Percentiles rank a stretch among this genome's conserved stretches.
phyloP scores from a whole-genome alignment of 2,329 filamentous ascomycete species.

The Fusarium robinianum region DNA sequence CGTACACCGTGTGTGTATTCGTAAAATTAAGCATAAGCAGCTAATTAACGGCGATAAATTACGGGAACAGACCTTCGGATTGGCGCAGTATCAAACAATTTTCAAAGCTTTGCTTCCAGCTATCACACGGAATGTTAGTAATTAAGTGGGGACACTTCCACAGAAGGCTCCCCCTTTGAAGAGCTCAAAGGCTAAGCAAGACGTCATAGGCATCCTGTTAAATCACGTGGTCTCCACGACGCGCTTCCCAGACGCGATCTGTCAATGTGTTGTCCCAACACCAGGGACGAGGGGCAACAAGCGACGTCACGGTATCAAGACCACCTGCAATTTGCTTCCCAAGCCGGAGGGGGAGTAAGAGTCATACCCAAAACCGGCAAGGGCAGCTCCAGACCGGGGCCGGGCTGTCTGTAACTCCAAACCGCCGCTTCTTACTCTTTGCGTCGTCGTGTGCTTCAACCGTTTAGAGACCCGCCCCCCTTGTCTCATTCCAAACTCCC shows the following conservation, averaged over 20 bases:
- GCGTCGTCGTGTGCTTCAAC: conserved; percentile 16
- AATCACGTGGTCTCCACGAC: conserved; percentile 19
- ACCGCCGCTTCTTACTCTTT: conserved; percentile 5
- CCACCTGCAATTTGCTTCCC: conserved; percentile 3
- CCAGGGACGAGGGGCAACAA: conserved; percentile 13
- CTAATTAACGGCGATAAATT: no score
- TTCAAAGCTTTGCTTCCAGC: no score
- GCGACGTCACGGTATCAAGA: conserved; percentile 28
- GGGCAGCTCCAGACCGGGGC: conserved; percentile 14
- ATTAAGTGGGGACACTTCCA: no score
- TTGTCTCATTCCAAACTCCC: conserved; percentile 18
- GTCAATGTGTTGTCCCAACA: conserved; percentile 6
- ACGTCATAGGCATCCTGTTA: conserved; percentile 12
- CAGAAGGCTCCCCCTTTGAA: no score
- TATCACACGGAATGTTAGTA: no score
- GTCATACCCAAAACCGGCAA: conserved; percentile 26
- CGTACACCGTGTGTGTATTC: no score
- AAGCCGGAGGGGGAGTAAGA: conserved; percentile 12
- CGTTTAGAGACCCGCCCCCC: conserved; percentile 15
- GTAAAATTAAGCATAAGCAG: no score
- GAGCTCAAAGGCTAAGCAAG: no score
- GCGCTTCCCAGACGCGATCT: conserved; percentile 28
- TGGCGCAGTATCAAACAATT: no score
- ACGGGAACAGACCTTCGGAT: no score
- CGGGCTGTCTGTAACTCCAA: conserved; percentile 17